Percentiles rank a stretch among this genome's conserved stretches.
Conservation (phyloP, 768 basidiomycete species). For the Leccinellum luteum region DNA sequence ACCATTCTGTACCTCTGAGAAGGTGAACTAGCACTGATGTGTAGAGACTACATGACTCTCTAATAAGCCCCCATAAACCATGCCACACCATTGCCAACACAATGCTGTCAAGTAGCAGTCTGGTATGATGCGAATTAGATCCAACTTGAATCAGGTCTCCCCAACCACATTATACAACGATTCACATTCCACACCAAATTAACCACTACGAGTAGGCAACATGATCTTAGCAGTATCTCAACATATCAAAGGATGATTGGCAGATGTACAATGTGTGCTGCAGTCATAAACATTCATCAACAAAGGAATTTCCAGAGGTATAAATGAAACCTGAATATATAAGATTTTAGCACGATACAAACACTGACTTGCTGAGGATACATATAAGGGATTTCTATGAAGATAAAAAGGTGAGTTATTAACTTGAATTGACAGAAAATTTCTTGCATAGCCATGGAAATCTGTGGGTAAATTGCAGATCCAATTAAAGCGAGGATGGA, state of each 20-base stretch:
- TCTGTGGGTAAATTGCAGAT: neutral
- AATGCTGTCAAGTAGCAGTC: slow-evolving; percentile 7
- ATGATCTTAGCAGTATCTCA: neutral
- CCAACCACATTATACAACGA: neutral
- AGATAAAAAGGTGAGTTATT: neutral
- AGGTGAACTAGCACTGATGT: neutral
- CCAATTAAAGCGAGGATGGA: neutral
- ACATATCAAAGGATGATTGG: neutral
- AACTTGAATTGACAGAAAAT: neutral
- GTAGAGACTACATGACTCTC: neutral
- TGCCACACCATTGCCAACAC: slow-evolving; percentile 3
- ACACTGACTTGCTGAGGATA: neutral
- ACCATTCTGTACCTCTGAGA: slow-evolving; percentile 10
- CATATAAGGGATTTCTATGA: neutral
- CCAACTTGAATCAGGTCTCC: neutral
- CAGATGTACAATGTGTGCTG: slow-evolving; percentile 6
- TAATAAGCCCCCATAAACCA: slow-evolving; percentile 1
- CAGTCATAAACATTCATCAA: neutral
- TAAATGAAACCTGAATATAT: neutral
- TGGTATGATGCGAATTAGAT: neutral
- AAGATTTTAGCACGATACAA: neutral
- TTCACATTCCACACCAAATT: slow-evolving; percentile 4
- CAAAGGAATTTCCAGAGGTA: neutral
- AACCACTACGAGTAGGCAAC: slow-evolving; percentile 6
- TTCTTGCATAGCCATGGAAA: neutral